Base-by-base conservation (phyloP, 1,284 basidiomycete genomes). In the Agaricales sp. region DNA sequence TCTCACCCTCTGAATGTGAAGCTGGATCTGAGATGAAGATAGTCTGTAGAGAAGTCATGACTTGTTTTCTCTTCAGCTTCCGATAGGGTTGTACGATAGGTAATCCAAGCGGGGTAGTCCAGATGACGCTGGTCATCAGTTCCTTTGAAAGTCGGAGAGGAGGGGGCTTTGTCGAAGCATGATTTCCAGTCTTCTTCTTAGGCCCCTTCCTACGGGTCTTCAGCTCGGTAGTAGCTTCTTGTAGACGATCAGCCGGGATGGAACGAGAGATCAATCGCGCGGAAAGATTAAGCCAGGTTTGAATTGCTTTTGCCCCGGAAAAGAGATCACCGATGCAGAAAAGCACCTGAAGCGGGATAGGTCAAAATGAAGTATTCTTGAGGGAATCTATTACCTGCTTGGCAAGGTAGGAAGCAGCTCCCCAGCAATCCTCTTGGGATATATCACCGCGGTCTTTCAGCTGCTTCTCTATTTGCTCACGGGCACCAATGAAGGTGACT, bases 71-170 rank as follows among this genome's bases (percentile, higher is more conserved):
- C 58, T 82, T 82, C 14, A 73, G 66, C 69, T 92, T 91, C 57
- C 96, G 80, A 65, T 99, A 99, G 1, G 94, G 96, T 66, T 99
- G 96, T 0, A 95, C 92, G 55, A 99, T 90, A 0, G 95, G 95
- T 50, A 99, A 65, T 4, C 93, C 93, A 6, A 99, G 71, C 0
- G 92, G 89, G 0, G 93, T 95, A 11, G 93, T 97, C 96, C 96
- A 99, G 19, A 95, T 85, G 11, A 99, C 92, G 16, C 82, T 78
- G 14, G 92, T 91, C 95, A 99, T 98, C 63, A 94, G 87, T 63
- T 97, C 94, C 63, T 85, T 87, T 55, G 74, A 75, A 54, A 89
- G 59, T 14, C 78, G 69, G 3, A 63, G 61, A 12, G 62, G 59
- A 6, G 65, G 57, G 4, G 58, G 47, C n/a, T 20, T 41, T 8